Base-by-base conservation (phyloP, 345 rosid genomes). In the Euclidium syriacum region DNA sequence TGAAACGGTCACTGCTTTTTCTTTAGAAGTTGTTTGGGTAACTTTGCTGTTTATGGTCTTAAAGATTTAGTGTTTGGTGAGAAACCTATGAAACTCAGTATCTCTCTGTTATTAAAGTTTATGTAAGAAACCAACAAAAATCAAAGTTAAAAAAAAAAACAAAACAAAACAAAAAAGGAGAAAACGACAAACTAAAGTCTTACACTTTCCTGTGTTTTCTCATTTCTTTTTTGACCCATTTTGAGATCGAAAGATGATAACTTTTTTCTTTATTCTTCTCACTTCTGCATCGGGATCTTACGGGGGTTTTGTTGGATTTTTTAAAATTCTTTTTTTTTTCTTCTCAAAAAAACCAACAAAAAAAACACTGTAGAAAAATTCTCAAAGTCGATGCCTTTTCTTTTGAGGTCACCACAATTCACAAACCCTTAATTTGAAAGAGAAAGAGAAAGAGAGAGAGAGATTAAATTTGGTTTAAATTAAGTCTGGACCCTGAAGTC, bases 311-410 rank as follows among this genome's bases (percentile, higher is more conserved):
- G 39, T 55, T 23, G 30, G 33, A 57, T 42, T 71, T 51, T 39
- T 12, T 39, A 52, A 71, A 56, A 44, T 44, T 18, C 50, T 44
- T 44, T 44, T 18, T 38, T 17, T 38, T 38, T n/a, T 38, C n/a
- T 14, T 54, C 22, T 35, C 32, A 4, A 10, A 15, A 27, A 17
- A n/a, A 19, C 11, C 54, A 44, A 27, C 5, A 16, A 49, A 16
- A 46, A 47, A 66, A 40, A 77, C 78, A 79, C 80, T 78, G 82
- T 80, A 48, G 79, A 71, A 65, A 80, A 71, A 65, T 65, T 70
- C 75, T 77, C 72, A 73, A 83, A 80, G 84, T 68, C 27, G 75
- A 77, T 78, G 67, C 73, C 80, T 81, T 64, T 80, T 77, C 22
- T 62, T 36, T 80, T 82, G 80, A 47, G 75, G 77, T 75, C 81